Percentiles rank a stretch among this genome's conserved stretches.
phyloP scores from a whole-genome alignment of 169 alveolate genomes.

The Pseudocohnilembus persalinus region DNA sequence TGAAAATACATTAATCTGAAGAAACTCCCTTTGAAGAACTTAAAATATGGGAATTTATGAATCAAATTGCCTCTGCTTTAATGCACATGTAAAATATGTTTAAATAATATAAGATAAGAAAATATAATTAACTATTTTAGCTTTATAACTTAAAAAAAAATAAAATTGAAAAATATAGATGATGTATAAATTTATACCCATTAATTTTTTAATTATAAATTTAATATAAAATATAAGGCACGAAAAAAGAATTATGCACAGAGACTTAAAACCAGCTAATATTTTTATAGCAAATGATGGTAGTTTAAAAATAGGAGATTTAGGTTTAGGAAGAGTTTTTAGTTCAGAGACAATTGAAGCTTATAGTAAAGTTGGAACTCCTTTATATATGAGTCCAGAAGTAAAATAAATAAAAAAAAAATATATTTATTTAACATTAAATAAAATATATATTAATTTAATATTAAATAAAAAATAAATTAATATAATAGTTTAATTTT shows the following conservation, averaged over 20 bases:
- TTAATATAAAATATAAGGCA: constrained; percentile 50
- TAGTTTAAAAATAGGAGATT: constrained; percentile 77
- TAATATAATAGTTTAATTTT: too few relatives aligned
- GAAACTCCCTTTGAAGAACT: constrained; percentile 69
- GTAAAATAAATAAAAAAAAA: constrained; percentile 46
- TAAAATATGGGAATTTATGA: constrained; percentile 70
- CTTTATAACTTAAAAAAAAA: too few relatives aligned
- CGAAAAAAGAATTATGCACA: constrained; percentile 79
- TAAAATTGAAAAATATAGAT: too few relatives aligned
- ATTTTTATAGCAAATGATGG: constrained; percentile 77
- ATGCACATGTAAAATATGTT: constrained; percentile 67
- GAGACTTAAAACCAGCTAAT: constrained; percentile 85
- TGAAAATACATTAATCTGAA: constrained; percentile 68
- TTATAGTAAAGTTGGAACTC: constrained; percentile 82
- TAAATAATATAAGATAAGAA: too few relatives aligned
- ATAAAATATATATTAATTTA: not conserved
- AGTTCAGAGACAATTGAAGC: constrained; percentile 75
- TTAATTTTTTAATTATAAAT: too few relatives aligned
- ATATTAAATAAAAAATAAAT: too few relatives aligned
- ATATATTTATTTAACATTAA: not conserved
- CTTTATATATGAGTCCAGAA: constrained; percentile 85
- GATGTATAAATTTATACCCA: too few relatives aligned
- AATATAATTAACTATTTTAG: too few relatives aligned
- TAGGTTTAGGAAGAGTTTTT: constrained; percentile 72
- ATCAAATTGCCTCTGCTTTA: constrained; percentile 67